Evolutionary conservation across 768 basidiomycete genomes (phyloP).

Genomic region (Tephrocybe sp.): DNA sequence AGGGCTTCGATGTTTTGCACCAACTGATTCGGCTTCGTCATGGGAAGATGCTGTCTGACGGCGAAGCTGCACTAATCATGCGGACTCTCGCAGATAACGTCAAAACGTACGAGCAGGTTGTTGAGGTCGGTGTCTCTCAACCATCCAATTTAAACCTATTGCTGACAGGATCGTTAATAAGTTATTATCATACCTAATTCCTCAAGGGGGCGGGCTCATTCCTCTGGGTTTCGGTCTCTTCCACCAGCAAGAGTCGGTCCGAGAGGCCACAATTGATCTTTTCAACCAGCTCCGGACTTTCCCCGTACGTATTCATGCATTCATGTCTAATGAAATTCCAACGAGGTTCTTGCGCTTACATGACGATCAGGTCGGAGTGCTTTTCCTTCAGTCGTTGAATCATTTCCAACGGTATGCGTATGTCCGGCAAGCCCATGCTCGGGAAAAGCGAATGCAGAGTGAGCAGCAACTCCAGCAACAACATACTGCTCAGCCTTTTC

Average conservation of each 20-base stretch:
- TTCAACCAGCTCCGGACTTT: conserved; percentile 76
- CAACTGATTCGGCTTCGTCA: conserved; percentile 81
- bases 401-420: conserved; percentile 90
- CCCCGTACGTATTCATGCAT: conserved; percentile 51
- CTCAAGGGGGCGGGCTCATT: conserved; percentile 77
- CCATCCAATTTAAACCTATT: neutral
- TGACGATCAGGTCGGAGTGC: conserved; percentile 62
- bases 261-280: conserved; percentile 79
- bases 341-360: conserved; percentile 6
- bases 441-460: conserved; percentile 39
- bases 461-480: conserved; percentile 27
- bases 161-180: conserved; percentile 27
- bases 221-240: conserved; percentile 89
- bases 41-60: conserved; percentile 65
- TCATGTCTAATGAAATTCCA: neutral
- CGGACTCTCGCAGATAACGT: conserved; percentile 68
- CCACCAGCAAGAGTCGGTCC: conserved; percentile 75
- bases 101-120: conserved; percentile 81
- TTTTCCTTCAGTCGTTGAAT: conserved; percentile 77
- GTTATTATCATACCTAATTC: conserved; percentile 78
- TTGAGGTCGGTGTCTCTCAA: conserved; percentile 57
- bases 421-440: conserved; percentile 73
- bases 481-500: conserved; percentile 17
- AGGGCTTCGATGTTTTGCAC: conserved; percentile 80
- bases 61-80: conserved; percentile 75